These are phyloP conservation scores for Trypanosoma congolense DNA, from an alignment of 208 protist genomes.

Conservation along the genomic window DNA sequence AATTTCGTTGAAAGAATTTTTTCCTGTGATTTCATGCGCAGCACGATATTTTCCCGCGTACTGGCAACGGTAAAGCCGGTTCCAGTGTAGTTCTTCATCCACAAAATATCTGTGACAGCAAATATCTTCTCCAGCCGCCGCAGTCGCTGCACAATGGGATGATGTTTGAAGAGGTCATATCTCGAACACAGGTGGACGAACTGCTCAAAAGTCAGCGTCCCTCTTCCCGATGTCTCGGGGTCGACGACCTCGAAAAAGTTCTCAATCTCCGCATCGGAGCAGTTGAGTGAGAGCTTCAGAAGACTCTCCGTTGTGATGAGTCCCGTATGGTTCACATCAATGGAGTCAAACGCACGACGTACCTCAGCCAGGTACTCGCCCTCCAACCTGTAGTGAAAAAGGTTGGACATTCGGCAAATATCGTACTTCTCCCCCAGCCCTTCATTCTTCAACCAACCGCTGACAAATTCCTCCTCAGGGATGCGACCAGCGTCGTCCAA, in stretches of 20 bases:
- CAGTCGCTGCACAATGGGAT: slow-evolving; percentile 69
- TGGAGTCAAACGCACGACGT: slow-evolving; percentile 71
- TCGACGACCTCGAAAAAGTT: slow-evolving; percentile 63
- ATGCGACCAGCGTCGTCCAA: slow-evolving; percentile 69
- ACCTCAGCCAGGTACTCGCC: slow-evolving; percentile 72
- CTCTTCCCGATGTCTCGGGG: slow-evolving; percentile 32
- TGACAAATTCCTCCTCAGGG: slow-evolving; percentile 83
- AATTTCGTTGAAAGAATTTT: slow-evolving; percentile 56
- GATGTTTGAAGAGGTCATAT: slow-evolving; percentile 80
- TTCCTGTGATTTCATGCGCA: slow-evolving; percentile 53
- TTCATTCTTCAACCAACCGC: slow-evolving; percentile 75
- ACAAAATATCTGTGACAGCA: slow-evolving; percentile 58
- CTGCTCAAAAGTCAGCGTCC: slow-evolving; percentile 68
- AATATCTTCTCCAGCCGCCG: slow-evolving; percentile 75
- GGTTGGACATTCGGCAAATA: slow-evolving; percentile 59
- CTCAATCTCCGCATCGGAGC: slow-evolving; percentile 58
- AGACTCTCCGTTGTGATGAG: slow-evolving; percentile 74
- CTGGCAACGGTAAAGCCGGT: slow-evolving; percentile 84
- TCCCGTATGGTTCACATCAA: slow-evolving; percentile 77
- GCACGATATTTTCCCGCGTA: slow-evolving; percentile 60
- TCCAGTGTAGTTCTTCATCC: slow-evolving; percentile 52
- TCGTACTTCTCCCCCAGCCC: slow-evolving; percentile 78
- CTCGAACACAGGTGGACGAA: slow-evolving; percentile 72
- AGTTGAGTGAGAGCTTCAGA: slow-evolving; percentile 52
- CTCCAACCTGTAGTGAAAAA: slow-evolving; percentile 86